Conservation (phyloP, 768 basidiomycete species). For the Leccinum subgranulosum region DNA sequence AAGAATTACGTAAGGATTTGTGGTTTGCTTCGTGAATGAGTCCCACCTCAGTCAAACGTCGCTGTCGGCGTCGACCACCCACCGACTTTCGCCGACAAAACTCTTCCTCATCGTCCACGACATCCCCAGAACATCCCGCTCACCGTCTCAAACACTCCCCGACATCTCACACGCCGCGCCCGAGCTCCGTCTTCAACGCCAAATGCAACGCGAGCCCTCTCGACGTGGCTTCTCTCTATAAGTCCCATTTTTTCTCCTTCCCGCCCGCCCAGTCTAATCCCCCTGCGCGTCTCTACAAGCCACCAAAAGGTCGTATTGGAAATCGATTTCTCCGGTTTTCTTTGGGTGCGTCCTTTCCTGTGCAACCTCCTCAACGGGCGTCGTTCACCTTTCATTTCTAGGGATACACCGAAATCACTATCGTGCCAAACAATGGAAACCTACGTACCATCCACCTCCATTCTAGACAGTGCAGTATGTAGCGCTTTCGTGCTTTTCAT, state of each 20-base stretch:
- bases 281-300: constrained; percentile 65
- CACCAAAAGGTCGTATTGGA: constrained; percentile 96
- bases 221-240: constrained; percentile 90
- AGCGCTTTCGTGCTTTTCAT: constrained; percentile 2
- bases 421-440: constrained; percentile 75
- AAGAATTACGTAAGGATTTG: constrained; percentile 29
- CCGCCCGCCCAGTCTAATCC: constrained; percentile 41
- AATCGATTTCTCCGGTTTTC: constrained; percentile 84
- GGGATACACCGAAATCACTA: constrained; percentile 93
- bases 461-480: constrained; percentile 82
- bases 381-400: constrained; percentile 32
- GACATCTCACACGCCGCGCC: background rate
- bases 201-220: constrained; percentile 72
- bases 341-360: constrained; percentile 60
- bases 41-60: constrained; percentile 20
- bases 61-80: constrained; percentile 21
- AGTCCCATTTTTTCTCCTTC: constrained; percentile 43
- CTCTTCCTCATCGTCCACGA: constrained; percentile 2
- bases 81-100: constrained; percentile 7
- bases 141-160: background rate
- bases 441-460: constrained; percentile 85
- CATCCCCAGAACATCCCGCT: background rate
- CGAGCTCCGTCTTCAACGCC: constrained; percentile 9
- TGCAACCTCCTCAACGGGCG: constrained; percentile 11
- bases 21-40: constrained; percentile 22